Evolutionary conservation across 495 filamentous ascomycete genomes (phyloP).

Genomic region (Penicillium macrosclerotiorum): DNA sequence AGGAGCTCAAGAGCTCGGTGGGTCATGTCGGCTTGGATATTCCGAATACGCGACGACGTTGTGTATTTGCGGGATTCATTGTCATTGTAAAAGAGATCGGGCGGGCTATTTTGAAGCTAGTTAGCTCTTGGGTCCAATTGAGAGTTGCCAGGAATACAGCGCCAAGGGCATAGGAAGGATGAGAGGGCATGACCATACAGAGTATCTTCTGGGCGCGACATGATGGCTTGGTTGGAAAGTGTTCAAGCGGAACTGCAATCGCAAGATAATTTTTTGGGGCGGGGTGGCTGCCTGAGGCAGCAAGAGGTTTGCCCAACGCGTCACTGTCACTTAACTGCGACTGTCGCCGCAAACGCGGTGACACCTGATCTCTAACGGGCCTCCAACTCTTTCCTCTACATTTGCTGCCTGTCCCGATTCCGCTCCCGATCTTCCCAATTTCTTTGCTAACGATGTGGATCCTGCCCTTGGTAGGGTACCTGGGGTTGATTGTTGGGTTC

Average conservation of each 20-base stretch:
- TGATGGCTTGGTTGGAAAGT: slow-evolving; percentile 39
- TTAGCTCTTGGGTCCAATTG: slow-evolving; percentile 1
- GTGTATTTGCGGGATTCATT: slow-evolving; percentile 94
- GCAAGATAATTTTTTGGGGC: slow-evolving; percentile 16
- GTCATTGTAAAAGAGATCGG: slow-evolving; percentile 97
- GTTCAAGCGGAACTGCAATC: slow-evolving; percentile 1
- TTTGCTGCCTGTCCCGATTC: background rate
- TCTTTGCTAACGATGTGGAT: slow-evolving; percentile 71
- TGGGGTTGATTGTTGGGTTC: slow-evolving; percentile 86
- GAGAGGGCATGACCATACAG: slow-evolving; percentile 55
- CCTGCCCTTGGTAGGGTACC: slow-evolving; percentile 82
- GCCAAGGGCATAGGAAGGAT: background rate
- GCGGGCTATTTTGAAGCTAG: slow-evolving; percentile 55
- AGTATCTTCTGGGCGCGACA: slow-evolving; percentile 95
- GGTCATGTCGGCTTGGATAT: slow-evolving; percentile 93
- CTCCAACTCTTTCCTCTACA: too few species aligned
- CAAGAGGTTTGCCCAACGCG: slow-evolving; percentile 9
- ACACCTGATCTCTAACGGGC: too few species aligned
- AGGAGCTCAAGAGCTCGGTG: slow-evolving; percentile 88
- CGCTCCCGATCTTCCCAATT: background rate
- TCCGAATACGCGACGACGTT: slow-evolving; percentile 91
- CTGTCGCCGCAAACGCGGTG: too few species aligned
- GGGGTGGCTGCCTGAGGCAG: slow-evolving; percentile 29
- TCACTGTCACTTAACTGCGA: slow-evolving; percentile 2
- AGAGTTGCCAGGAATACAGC: too few species aligned